Evolutionary conservation across 1,284 basidiomycete species (phyloP).

Genomic region (Tilletiopsis washingtonensis): DNA sequence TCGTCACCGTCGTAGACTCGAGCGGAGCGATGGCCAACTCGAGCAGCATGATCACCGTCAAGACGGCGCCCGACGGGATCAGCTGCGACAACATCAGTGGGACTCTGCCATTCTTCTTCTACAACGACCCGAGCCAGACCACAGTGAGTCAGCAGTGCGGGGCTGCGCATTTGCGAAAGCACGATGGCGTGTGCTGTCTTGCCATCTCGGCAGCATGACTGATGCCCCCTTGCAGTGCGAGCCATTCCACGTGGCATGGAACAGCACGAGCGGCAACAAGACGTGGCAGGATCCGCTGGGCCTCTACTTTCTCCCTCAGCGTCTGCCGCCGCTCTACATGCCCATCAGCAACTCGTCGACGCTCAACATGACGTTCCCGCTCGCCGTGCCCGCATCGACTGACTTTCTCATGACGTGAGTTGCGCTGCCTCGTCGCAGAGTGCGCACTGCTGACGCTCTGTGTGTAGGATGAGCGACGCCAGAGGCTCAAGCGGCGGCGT

Average conservation of each 20-base stretch:
- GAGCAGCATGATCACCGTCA: slow-evolving; percentile 14
- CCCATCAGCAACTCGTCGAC: slow-evolving; percentile 2
- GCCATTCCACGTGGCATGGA: slow-evolving; percentile 16
- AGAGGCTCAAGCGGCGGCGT: slow-evolving; percentile 15
- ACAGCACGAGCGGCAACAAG: slow-evolving; percentile 6
- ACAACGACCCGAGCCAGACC: slow-evolving; percentile 8
- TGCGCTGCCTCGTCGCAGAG: too few species aligned
- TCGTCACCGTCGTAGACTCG: slow-evolving; percentile 29
- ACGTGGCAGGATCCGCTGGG: slow-evolving; percentile 7
- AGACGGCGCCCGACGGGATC: slow-evolving; percentile 1
- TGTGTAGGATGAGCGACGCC: slow-evolving; percentile 19
- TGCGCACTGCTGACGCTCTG: too few species aligned
- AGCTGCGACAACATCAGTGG: slow-evolving; percentile 10
- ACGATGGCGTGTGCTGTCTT: too few species aligned
- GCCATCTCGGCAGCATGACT: too few species aligned
- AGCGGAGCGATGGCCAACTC: slow-evolving; percentile 30
- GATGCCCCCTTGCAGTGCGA: slow-evolving; percentile 22
- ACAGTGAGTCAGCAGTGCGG: too few species aligned
- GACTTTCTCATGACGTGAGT: slow-evolving; percentile 22
- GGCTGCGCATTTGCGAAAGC: too few species aligned
- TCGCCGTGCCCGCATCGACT: slow-evolving; percentile 17
- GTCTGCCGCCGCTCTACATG: slow-evolving; percentile 19
- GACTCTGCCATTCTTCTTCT: slow-evolving; percentile 15
- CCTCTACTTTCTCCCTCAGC: slow-evolving; percentile 19
- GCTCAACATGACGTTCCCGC: slow-evolving; percentile 11